Conservation (phyloP, 345 rosid species). For the Salix udensis region DNA sequence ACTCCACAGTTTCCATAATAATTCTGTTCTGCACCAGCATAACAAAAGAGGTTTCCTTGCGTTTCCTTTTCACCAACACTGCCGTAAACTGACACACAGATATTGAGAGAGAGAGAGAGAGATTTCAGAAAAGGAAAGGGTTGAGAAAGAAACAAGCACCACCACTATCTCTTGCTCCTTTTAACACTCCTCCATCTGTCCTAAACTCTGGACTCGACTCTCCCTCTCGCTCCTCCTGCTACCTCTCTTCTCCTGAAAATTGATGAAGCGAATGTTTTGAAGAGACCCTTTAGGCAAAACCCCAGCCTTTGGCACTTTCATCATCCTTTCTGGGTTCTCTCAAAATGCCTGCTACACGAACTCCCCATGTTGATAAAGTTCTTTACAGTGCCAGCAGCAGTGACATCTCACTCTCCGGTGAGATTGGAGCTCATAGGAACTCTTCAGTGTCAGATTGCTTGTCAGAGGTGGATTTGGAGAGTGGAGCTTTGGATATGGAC, state of each 20-base stretch:
- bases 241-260: not conserved
- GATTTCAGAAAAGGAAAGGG: not conserved
- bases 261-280: not conserved
- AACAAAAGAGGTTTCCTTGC: constrained; percentile 5
- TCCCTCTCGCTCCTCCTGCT: not conserved
- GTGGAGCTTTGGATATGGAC: constrained; percentile 35
- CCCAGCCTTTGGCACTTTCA: not conserved
- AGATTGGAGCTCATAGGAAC: constrained; percentile 37
- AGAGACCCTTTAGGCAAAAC: not conserved
- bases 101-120: constrained; percentile 11
- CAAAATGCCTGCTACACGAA: constrained; percentile 36
- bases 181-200: not conserved
- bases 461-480: constrained; percentile 49
- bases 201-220: not conserved
- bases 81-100: constrained; percentile 21
- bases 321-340: constrained; percentile 5
- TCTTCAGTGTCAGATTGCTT: constrained; percentile 41
- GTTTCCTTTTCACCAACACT: constrained; percentile 21
- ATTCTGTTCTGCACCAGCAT: constrained; percentile 11
- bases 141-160: not conserved
- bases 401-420: constrained; percentile 38
- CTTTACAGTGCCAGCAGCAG: constrained; percentile 18
- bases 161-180: not conserved
- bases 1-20: not conserved
- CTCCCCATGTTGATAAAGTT: constrained; percentile 9